These are phyloP conservation scores for Vitis labrusca DNA, from an alignment of 164 flowering plant genomes.

Conservation along the genomic window DNA sequence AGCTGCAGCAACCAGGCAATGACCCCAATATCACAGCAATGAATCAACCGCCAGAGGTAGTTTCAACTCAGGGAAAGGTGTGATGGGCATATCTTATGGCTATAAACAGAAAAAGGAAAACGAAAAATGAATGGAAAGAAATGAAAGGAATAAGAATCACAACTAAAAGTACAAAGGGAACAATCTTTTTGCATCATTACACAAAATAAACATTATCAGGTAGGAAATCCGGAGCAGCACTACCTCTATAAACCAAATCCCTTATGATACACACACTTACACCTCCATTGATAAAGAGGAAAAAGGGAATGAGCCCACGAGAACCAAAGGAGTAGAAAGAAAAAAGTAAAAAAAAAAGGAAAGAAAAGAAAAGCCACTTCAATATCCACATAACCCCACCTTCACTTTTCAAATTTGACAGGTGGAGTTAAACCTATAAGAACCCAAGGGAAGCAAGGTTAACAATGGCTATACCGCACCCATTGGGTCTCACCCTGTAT, in stretches of 20 bases:
- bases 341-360: too few relatives aligned
- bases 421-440: neutral
- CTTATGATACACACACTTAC: conserved; percentile 43
- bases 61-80: too few relatives aligned
- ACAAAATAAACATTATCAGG: conserved; percentile 34
- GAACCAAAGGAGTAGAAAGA: conserved; percentile 3
- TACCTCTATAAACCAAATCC: conserved; percentile 30
- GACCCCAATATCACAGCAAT: too few relatives aligned
- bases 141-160: neutral
- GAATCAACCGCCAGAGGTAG: too few relatives aligned
- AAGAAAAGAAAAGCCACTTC: conserved; percentile 11
- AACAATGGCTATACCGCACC: conserved; percentile 10
- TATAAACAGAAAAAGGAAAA: too few relatives aligned
- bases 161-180: conserved; percentile 6
- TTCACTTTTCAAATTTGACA: conserved; percentile 8
- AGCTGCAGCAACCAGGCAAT: too few relatives aligned
- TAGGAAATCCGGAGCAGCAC: conserved; percentile 24
- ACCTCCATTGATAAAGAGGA: conserved; percentile 23
- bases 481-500: conserved; percentile 6
- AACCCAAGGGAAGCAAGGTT: conserved; percentile 13
- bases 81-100: too few relatives aligned
- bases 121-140: neutral
- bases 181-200: conserved; percentile 29
- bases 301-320: conserved; percentile 6
- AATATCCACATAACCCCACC: conserved; percentile 23